Evolutionary conservation across 257 asterid genomes (phyloP), one percentile per base, ranked within the genome.

Genomic region (Solanum lignicaule): DNA sequence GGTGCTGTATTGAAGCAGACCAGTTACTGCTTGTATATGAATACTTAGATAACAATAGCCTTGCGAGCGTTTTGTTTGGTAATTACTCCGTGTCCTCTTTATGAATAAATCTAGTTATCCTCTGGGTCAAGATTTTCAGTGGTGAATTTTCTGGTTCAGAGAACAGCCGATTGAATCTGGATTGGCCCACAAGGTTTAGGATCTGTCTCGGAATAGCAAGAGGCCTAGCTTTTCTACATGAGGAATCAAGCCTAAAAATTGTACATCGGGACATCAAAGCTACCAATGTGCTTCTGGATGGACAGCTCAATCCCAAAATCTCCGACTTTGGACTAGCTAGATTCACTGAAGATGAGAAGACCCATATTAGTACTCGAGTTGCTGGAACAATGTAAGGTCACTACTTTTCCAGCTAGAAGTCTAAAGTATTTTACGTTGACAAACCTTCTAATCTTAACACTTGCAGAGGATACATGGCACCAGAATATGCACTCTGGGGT

Each of bases 41-140:
- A 87, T 95, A 95, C 88, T 92, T 96, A 96, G 97, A 96, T 86
- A 95, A 96, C 91, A 96, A 96, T 84, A 94, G 98, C 93, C 99
- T 96, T 68, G 99, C 98, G 41, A 90, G 86, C 87, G 93, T 90
- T 88, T 88, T 96, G 90, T 94, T 94, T 81, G 94, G 98, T 95
- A 87, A 84, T 79, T 78, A 79, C 74, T 75, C 48, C 48, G 32
- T 29, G 41, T 81, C 41, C 18, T 81, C 85, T 46, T 29, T 81
- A 46, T 81, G 66, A 46, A 29, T 8, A 27, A 81, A 43, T 46
- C 18, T 21, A 15, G 68, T 81, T 81, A 81, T 46, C 29, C 32
- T 29, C 68, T 16, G 29, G 66, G 85, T 46, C 38, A 81, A 46
- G 41, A 25, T 81, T 81, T 46, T 81, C 85, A 81, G 68, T 18